Conservation (phyloP, 805 yeast genomes). For the Saccharomyces mikatae region DNA sequence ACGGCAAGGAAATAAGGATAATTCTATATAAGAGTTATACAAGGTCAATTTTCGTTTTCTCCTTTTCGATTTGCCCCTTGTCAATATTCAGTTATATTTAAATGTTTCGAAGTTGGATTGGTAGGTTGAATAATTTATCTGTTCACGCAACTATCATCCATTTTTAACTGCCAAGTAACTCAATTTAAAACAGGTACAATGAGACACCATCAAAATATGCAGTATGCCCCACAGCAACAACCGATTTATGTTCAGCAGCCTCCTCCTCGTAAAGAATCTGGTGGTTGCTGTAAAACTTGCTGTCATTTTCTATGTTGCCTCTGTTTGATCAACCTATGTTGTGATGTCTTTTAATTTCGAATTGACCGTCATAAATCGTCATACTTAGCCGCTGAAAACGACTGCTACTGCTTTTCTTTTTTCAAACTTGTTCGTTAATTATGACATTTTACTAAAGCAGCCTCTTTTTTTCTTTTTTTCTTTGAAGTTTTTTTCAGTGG, state of each 20-base stretch:
- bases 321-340: constrained; percentile 11
- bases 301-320: constrained; percentile 12
- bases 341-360: constrained; percentile 1
- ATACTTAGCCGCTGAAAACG: neutral
- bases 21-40: neutral
- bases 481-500: neutral
- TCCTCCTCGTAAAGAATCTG: constrained; percentile 6
- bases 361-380: neutral
- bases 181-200: neutral
- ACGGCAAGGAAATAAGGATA: neutral
- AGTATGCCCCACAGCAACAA: constrained; percentile 8
- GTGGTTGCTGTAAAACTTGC: constrained; percentile 12
- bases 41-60: neutral
- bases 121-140: neutral
- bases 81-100: neutral
- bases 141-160: neutral
- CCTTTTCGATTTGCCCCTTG: neutral
- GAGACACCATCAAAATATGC: neutral
- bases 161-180: neutral
- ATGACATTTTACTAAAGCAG: neutral
- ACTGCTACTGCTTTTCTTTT: neutral
- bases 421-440: neutral
- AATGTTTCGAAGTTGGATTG: neutral
- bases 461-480: neutral
- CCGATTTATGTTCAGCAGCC: constrained; percentile 13